Evolutionary conservation across 768 basidiomycete genomes (phyloP), one percentile per base, ranked within the genome.

Genomic region (Trametes cinnabarina): DNA sequence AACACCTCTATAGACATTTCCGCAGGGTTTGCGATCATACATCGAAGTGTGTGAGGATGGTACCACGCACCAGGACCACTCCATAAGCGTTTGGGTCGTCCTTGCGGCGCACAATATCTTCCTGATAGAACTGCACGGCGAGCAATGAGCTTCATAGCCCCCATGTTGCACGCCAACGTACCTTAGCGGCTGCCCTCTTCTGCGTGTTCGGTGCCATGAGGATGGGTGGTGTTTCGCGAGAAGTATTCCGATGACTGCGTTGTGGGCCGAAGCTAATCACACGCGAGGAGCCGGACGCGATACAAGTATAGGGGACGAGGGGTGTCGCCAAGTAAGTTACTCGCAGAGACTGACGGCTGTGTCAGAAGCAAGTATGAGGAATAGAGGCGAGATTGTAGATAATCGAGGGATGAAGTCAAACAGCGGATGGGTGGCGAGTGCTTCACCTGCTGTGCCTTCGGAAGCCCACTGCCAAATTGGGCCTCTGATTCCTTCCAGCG

Each of bases 1-100:
- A 94, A 66, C 87, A 91, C 73, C 90, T 83, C 92, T 94, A 68
- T 9, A 50, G 25, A 25, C 49, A 14, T 17, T 10, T 47, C 42
- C 47, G 34, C 58, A 48, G 14, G 47, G 39, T 28, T 61, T 30
- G 35, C 30, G 19, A 30, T 55, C 39, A 62, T 26, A 32, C 41
- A 41, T 23, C 37, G 26, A 22, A 2, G 14, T 7, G 35, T 20
- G 43, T 20, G 30, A 41, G 14, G 30, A 26, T 30, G 35, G 57
- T 62, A 22, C 56, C 47, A 64, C 77, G 58, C 69, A 90, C 91
- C 73, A 92, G 70, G 47, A 93, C 85, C 61, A 90, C 77, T 26
- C 83, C 90, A 64, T 79, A 74, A 25, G 75, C 68, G 49, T 71
- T 68, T 1, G 81, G 75, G 30, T 75, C 46, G 52, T 69, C 66